Evolutionary conservation across 225 moss, liverwort and hornwort species (phyloP).

Genomic region (Polytrichum formosum): DNA sequence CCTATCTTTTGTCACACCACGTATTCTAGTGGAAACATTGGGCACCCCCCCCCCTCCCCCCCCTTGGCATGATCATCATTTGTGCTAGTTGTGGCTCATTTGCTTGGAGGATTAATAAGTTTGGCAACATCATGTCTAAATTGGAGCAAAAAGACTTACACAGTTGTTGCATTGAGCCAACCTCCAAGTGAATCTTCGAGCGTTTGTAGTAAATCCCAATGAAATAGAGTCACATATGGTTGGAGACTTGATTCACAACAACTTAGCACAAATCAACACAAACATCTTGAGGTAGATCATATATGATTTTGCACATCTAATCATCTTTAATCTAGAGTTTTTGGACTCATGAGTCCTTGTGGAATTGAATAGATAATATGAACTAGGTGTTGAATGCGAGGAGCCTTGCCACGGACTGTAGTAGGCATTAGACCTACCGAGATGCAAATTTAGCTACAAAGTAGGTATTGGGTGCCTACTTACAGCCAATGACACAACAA

Average conservation of each 20-base stretch:
- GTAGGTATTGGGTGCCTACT: too few species aligned
- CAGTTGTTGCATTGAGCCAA: constrained; percentile 24
- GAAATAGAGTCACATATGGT: constrained; percentile 3
- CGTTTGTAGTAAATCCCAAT: constrained; percentile 42
- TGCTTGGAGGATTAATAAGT: too few species aligned
- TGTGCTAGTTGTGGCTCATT: background rate
- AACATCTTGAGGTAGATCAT: too few species aligned
- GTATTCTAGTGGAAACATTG: background rate
- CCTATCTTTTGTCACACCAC: background rate
- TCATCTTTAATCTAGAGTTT: too few species aligned
- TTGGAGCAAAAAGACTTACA: constrained; percentile 20
- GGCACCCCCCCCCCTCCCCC: background rate
- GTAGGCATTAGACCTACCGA: too few species aligned
- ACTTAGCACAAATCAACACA: background rate
- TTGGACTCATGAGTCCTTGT: too few species aligned
- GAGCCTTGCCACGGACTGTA: too few species aligned
- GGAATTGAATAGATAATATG: too few species aligned
- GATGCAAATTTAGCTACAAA: too few species aligned
- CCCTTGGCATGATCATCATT: background rate
- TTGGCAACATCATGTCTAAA: background rate
- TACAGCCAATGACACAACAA: too few species aligned
- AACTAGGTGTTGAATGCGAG: too few species aligned
- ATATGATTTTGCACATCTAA: too few species aligned
- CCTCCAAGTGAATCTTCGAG: constrained; percentile 35
- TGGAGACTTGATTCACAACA: background rate